Conservation (phyloP, 2,329 filamentous ascomycete genomes). For the Stagonosporopsis vannaccii region DNA sequence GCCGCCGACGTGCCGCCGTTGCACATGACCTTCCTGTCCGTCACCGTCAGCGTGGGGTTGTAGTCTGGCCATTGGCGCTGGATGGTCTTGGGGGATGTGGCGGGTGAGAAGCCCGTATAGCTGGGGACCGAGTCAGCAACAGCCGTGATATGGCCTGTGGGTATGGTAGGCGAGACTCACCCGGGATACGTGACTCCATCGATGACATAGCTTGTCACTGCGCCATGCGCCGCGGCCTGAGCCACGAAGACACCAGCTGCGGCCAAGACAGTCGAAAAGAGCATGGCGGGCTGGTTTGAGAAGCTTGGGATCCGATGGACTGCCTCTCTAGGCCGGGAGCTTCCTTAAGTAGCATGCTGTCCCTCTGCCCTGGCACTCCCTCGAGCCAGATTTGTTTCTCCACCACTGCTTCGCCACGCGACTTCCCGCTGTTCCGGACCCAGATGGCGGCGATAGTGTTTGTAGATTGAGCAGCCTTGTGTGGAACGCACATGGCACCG, state of each 20-base stretch:
- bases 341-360: conserved; percentile 8
- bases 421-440: conserved; percentile 13
- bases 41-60: conserved; percentile 61
- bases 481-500: conserved; percentile 1
- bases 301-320: conserved; percentile 1
- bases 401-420: background rate
- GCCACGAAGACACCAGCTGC: conserved; percentile 40
- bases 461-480: conserved; percentile 1
- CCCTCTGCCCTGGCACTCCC: no score
- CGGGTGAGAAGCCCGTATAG: conserved; percentile 62
- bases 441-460: conserved; percentile 12
- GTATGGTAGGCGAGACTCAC: no score
- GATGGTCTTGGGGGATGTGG: conserved; percentile 60
- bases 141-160: no score
- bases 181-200: conserved; percentile 44
- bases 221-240: conserved; percentile 45
- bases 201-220: conserved; percentile 47
- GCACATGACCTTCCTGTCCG: conserved; percentile 62
- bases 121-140: conserved; percentile 50
- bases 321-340: background rate
- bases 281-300: conserved; percentile 40
- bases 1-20: conserved; percentile 56
- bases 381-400: no score
- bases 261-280: conserved; percentile 47
- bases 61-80: conserved; percentile 66